Evolutionary conservation across 306 rosid species (phyloP).

Genomic region (Phaseolus lunatus): DNA sequence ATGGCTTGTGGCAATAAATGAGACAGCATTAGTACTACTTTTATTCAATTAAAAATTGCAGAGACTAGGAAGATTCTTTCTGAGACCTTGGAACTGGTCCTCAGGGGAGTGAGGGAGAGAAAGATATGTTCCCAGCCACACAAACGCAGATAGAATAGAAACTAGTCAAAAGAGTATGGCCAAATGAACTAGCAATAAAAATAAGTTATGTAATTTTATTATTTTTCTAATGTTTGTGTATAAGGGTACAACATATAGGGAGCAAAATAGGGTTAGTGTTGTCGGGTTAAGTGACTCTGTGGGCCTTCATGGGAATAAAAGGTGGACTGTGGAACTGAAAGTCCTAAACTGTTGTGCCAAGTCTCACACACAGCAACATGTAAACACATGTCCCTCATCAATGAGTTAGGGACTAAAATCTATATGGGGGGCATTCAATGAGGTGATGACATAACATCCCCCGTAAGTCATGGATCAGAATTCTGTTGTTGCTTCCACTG

Average conservation of each 20-base stretch:
- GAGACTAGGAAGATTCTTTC: not conserved
- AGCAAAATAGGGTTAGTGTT: constrained; percentile 39
- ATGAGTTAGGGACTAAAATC: constrained; percentile 37
- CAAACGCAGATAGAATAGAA: constrained; percentile 17
- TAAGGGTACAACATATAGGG: not conserved
- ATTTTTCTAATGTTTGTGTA: not conserved
- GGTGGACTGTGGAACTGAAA: constrained; percentile 61
- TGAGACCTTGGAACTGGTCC: constrained; percentile 56
- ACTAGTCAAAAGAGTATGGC: constrained; percentile 8
- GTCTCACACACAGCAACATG: constrained; percentile 45
- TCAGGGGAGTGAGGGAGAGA: constrained; percentile 45
- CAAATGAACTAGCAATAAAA: not conserved
- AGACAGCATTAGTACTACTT: constrained; percentile 45
- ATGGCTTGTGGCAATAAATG: constrained; percentile 49
- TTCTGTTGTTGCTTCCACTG: too few species aligned
- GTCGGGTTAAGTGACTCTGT: constrained; percentile 58
- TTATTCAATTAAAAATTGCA: not conserved
- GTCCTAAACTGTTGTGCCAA: constrained; percentile 45
- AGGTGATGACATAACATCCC: too few species aligned
- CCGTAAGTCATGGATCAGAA: too few species aligned
- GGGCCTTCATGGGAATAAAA: constrained; percentile 56
- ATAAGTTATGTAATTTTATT: too few species aligned
- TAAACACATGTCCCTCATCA: constrained; percentile 38
- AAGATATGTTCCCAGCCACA: constrained; percentile 42
- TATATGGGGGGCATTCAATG: constrained; percentile 34